Conservation (phyloP, 768 basidiomycete species). For the Pulveroboletus sp. region DNA sequence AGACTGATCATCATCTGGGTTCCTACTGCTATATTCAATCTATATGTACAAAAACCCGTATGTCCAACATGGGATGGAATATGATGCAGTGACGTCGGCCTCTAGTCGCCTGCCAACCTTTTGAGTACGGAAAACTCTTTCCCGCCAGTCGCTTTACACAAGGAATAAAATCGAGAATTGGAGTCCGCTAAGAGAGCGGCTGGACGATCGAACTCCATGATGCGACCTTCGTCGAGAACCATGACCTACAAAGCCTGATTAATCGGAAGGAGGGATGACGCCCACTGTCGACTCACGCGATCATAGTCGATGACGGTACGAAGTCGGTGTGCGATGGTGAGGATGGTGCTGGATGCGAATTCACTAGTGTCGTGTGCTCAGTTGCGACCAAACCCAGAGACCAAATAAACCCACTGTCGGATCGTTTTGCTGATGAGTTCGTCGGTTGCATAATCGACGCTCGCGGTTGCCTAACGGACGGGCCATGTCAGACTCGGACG, state of each 20-base stretch:
- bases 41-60: not conserved
- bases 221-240: slow-evolving; percentile 73
- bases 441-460: slow-evolving; percentile 85
- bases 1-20: not conserved
- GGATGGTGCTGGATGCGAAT: slow-evolving; percentile 76
- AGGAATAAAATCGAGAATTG: slow-evolving; percentile 56
- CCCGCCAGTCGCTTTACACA: slow-evolving; percentile 73
- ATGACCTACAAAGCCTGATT: slow-evolving; percentile 48
- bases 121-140: slow-evolving; percentile 66
- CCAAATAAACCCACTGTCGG: slow-evolving; percentile 51
- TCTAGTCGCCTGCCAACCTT: slow-evolving; percentile 50
- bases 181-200: slow-evolving; percentile 50
- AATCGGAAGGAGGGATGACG: slow-evolving; percentile 8
- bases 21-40: not conserved
- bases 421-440: slow-evolving; percentile 83
- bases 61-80: not conserved
- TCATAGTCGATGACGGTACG: slow-evolving; percentile 83
- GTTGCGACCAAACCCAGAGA: not conserved
- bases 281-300: slow-evolving; percentile 45
- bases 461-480: slow-evolving; percentile 56
- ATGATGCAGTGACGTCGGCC: not conserved
- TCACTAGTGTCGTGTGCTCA: slow-evolving; percentile 39
- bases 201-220: slow-evolving; percentile 74
- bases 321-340: slow-evolving; percentile 79
- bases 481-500: slow-evolving; percentile 1